Evolutionary conservation across 1,284 basidiomycete genomes (phyloP).

Genomic region (Bjerkandera adusta): DNA sequence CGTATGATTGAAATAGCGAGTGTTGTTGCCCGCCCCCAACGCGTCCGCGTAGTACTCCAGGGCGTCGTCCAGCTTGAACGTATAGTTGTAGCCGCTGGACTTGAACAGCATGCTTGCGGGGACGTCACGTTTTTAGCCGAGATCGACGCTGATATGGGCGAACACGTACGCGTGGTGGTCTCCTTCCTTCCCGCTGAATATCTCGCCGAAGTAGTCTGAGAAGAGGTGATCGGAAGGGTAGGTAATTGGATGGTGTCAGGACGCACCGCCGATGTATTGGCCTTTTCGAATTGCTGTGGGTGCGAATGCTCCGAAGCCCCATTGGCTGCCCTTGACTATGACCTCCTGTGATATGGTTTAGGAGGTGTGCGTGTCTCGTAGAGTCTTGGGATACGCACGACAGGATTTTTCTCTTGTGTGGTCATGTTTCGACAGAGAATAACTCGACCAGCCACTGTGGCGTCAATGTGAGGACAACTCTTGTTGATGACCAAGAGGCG

Average conservation of each 20-base stretch:
- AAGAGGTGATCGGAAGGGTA: constrained; percentile 1
- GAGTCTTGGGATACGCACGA: background rate
- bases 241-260: background rate
- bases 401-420: constrained; percentile 10
- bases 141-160: background rate
- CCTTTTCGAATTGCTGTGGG: constrained; percentile 25
- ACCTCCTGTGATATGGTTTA: constrained; percentile 26
- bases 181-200: constrained; percentile 31
- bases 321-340: constrained; percentile 33
- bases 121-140: background rate
- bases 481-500: too few species aligned
- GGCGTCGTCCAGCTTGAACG: constrained; percentile 46
- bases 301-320: constrained; percentile 46
- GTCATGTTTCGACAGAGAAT: constrained; percentile 4
- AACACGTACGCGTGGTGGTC: constrained; percentile 42
- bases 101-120: constrained; percentile 24
- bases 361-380: background rate
- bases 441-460: too few species aligned
- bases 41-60: constrained; percentile 52
- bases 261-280: constrained; percentile 39
- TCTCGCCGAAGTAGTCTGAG: constrained; percentile 46
- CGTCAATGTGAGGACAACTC: too few species aligned
- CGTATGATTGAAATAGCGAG: constrained; percentile 60
- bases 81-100: constrained; percentile 51
- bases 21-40: constrained; percentile 49